phyloP scores from a whole-genome alignment of 768 basidiomycete genomes.

The Hygrophoropsis aurantiaca region DNA sequence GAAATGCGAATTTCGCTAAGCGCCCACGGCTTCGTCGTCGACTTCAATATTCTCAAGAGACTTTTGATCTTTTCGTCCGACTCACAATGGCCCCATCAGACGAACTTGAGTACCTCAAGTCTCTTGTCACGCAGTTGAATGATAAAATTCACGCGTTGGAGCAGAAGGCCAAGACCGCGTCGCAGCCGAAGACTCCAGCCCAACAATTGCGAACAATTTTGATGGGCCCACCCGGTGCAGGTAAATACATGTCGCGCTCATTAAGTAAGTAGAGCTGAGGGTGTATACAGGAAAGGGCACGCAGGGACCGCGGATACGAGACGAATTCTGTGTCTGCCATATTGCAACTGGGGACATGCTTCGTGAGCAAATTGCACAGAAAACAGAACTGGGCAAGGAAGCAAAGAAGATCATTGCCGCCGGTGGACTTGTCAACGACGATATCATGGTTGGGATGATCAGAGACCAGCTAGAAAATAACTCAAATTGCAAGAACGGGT shows the following conservation, averaged over 20 bases:
- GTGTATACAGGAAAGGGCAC: constrained; percentile 93
- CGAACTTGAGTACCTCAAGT: constrained; percentile 94
- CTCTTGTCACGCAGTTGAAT: constrained; percentile 85
- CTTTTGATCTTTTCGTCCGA: background rate
- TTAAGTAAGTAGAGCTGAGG: constrained; percentile 2
- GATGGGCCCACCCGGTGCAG: constrained; percentile 95
- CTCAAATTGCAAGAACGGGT: constrained; percentile 94
- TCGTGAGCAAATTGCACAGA: constrained; percentile 84
- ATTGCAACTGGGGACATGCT: constrained; percentile 99
- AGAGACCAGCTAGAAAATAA: constrained; percentile 94
- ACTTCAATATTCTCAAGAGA: background rate
- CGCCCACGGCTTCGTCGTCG: constrained; percentile 5
- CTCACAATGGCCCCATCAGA: constrained; percentile 60
- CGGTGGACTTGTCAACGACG: constrained; percentile 93
- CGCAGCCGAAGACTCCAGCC: constrained; percentile 56
- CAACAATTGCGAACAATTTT: constrained; percentile 88
- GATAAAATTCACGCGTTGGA: constrained; percentile 86
- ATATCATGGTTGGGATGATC: constrained; percentile 98
- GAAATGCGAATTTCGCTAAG: constrained; percentile 1
- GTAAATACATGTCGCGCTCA: constrained; percentile 48
- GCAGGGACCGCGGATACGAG: constrained; percentile 90
- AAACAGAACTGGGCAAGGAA: constrained; percentile 84
- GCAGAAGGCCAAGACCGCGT: constrained; percentile 54
- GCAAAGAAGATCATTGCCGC: constrained; percentile 99
- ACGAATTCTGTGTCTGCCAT: constrained; percentile 96